Conservation (phyloP, 2,329 filamentous ascomycete genomes). For the Dothidotthia symphoricarpi region DNA sequence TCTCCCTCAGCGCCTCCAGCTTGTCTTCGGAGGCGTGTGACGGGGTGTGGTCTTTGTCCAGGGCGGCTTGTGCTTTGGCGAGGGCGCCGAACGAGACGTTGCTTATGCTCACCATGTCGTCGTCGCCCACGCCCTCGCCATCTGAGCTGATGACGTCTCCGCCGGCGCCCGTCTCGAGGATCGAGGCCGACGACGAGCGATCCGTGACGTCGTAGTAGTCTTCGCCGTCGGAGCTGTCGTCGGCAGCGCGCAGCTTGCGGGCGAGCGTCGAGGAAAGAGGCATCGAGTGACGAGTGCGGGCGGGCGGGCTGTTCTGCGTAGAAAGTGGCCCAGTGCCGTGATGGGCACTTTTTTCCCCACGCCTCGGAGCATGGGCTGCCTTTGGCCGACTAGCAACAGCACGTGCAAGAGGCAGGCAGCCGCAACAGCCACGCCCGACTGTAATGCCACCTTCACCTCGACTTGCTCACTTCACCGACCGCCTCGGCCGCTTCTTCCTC, state of each 20-base stretch:
- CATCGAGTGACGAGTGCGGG: constrained; percentile 21
- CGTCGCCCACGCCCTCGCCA: constrained; percentile 26
- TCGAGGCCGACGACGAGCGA: constrained; percentile 40
- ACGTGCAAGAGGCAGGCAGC: too few relatives aligned
- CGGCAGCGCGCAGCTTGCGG: constrained; percentile 37
- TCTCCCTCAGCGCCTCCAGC: constrained; percentile 46
- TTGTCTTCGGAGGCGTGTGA: constrained; percentile 47
- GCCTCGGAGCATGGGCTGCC: too few relatives aligned
- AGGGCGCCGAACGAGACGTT: constrained; percentile 86
- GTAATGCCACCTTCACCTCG: too few relatives aligned
- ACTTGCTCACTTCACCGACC: too few relatives aligned
- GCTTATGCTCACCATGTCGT: constrained; percentile 45
- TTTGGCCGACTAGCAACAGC: too few relatives aligned
- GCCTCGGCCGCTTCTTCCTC: too few relatives aligned
- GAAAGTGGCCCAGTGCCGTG: too few relatives aligned
- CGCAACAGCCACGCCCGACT: too few relatives aligned
- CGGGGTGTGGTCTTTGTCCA: constrained; percentile 48
- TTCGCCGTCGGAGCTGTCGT: constrained; percentile 40
- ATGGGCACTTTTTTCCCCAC: constrained; percentile 13
- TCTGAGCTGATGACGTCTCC: constrained; percentile 39
- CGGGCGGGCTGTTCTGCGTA: too few relatives aligned
- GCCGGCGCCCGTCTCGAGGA: constrained; percentile 41
- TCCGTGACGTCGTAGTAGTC: constrained; percentile 44
- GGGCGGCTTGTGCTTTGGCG: constrained; percentile 75
- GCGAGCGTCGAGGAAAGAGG: constrained; percentile 38